Percentiles rank a stretch among this genome's conserved stretches.
Conservation (phyloP, 208 protist genomes). For the Phytomonas sp. region DNA sequence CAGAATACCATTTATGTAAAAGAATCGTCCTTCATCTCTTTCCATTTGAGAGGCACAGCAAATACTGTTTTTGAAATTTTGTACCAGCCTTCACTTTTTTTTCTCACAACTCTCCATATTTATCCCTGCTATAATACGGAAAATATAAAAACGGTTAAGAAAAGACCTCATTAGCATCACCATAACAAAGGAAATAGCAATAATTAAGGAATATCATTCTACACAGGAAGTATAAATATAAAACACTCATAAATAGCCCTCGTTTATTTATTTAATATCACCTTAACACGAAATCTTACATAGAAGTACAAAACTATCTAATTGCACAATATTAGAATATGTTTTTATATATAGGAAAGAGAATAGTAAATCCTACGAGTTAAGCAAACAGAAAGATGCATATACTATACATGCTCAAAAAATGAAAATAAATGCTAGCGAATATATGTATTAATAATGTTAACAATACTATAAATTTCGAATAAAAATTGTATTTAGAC, state of each 20-base stretch:
- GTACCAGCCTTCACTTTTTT: not conserved
- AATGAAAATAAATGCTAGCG: not conserved
- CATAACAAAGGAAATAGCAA: not conserved
- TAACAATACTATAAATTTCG: not conserved
- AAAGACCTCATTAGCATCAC: not conserved
- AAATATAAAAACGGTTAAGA: constrained; percentile 9
- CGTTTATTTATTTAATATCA: not conserved
- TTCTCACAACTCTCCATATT: not conserved
- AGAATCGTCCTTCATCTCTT: constrained; percentile 22
- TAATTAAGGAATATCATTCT: constrained; percentile 5
- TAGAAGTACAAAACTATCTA: not conserved
- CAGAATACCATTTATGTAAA: constrained; percentile 64
- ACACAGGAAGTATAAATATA: not conserved
- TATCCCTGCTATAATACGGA: constrained; percentile 4
- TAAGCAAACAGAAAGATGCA: not conserved
- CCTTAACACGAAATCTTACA: not conserved
- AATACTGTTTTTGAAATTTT: not conserved
- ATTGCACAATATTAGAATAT: not conserved
- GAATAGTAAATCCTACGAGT: not conserved
- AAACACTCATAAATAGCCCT: not conserved
- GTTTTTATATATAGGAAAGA: not conserved
- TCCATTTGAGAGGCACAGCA: not conserved
- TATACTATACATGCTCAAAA: not conserved
- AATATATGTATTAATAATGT: constrained; percentile 1
- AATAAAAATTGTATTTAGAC: not conserved